Conservation (phyloP, 441 rosid species). For the Pelargonium fulgidum region DNA sequence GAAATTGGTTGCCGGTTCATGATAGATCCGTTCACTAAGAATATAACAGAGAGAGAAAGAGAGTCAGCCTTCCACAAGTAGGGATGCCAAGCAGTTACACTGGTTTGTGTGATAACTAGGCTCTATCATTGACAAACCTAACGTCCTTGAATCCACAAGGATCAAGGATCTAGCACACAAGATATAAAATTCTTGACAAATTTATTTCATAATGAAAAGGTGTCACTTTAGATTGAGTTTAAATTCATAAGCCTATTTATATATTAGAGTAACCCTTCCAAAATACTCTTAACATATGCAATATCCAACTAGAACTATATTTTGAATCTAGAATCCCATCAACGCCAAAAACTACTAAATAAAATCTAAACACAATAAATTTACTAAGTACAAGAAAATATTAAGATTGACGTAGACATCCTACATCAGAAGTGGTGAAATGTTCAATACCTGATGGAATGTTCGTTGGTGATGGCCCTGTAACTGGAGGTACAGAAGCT, state of each 20-base stretch:
- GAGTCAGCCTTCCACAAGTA: conserved; percentile 22
- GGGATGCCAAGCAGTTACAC: conserved; percentile 14
- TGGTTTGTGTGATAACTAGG: not conserved
- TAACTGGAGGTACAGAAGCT: conserved; percentile 52
- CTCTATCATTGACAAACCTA: not conserved
- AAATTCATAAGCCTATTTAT: not conserved
- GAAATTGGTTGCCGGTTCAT: conserved; percentile 62
- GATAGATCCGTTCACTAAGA: conserved; percentile 63
- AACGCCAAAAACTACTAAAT: not conserved
- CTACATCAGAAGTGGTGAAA: conserved; percentile 5
- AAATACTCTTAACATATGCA: not conserved
- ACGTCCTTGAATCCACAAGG: not conserved
- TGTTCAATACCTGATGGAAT: conserved; percentile 55
- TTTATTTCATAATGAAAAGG: not conserved
- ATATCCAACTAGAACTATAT: not conserved
- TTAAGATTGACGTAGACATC: not conserved
- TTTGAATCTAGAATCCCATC: not conserved
- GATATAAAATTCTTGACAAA: no score
- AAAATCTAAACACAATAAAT: not conserved
- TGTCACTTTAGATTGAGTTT: not conserved
- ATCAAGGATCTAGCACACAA: not conserved
- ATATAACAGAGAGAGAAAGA: conserved; percentile 4
- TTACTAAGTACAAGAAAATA: not conserved
- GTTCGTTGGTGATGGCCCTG: conserved; percentile 56
- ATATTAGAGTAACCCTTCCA: not conserved